A percentile compares a stretch with the other conserved stretches of the same genome.
These are phyloP conservation scores for Taiwanofungus camphoratus DNA, from an alignment of 1,284 basidiomycete species.

Conservation along the genomic window DNA sequence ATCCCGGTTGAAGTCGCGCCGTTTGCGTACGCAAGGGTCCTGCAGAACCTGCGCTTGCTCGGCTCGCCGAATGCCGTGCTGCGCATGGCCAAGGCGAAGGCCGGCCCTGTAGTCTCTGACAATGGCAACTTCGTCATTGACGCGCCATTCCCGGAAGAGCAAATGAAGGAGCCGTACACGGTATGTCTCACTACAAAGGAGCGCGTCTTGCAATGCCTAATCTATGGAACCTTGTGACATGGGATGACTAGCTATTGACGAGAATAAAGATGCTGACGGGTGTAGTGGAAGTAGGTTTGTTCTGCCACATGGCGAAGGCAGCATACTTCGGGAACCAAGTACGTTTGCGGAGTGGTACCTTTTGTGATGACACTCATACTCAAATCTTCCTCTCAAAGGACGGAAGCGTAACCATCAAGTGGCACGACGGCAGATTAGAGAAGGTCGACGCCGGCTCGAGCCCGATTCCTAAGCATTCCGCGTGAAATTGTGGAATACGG, in stretches of 20 bases:
- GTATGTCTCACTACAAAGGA: conserved; percentile 32
- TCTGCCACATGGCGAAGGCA: conserved; percentile 90
- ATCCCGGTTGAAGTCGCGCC: conserved; percentile 96
- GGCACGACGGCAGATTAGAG: conserved; percentile 41
- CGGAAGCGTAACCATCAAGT: conserved; percentile 50
- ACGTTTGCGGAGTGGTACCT: conserved; percentile 15
- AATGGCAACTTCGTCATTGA: conserved; percentile 97
- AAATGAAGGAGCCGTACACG: conserved; percentile 65
- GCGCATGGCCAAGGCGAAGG: conserved; percentile 82
- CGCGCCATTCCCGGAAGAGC: conserved; percentile 72
- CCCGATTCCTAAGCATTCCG: conserved; percentile 3
- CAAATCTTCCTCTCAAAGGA: conserved; percentile 31
- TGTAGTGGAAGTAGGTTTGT: conserved; percentile 95
- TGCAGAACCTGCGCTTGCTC: conserved; percentile 62
- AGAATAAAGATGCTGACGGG: conserved; percentile 90
- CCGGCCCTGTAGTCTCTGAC: conserved; percentile 93
- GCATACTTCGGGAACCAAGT: conserved; percentile 97
- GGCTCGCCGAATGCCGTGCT: conserved; percentile 64
- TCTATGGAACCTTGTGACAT: neutral
- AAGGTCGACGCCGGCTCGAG: conserved; percentile 21
- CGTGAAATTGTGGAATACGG: neutral
- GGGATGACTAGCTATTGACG: conserved; percentile 56
- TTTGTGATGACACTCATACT: neutral
- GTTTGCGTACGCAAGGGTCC: conserved; percentile 89
- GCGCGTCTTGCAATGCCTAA: neutral